These are phyloP conservation scores for Agaricus sinodeliciosus DNA, from an alignment of 768 basidiomycete species.

Conservation along the genomic window DNA sequence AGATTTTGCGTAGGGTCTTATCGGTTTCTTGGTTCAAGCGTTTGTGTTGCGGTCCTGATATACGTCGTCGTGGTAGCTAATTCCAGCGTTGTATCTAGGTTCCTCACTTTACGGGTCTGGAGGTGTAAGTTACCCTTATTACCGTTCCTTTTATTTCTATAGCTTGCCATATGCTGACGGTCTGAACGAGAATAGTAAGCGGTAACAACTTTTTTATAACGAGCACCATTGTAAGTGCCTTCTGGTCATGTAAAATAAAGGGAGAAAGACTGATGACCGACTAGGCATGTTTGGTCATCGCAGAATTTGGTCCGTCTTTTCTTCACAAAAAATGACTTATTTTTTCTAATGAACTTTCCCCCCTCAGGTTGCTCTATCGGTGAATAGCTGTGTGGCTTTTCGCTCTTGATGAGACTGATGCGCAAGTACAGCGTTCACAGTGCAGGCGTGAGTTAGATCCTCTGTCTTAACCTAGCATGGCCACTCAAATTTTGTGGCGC, in stretches of 20 bases:
- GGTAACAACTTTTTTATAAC: constrained; percentile 37
- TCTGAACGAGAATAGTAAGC: constrained; percentile 33
- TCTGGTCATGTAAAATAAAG: neutral
- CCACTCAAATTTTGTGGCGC: neutral
- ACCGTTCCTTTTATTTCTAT: neutral
- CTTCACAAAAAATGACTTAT: neutral
- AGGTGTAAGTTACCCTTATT: constrained; percentile 24
- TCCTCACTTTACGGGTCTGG: constrained; percentile 37
- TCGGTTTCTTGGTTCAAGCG: constrained; percentile 52
- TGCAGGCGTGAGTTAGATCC: constrained; percentile 32
- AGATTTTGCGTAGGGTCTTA: constrained; percentile 32
- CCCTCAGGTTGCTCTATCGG: constrained; percentile 33
- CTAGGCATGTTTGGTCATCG: constrained; percentile 37
- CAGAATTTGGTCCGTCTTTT: constrained; percentile 39
- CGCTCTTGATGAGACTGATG: constrained; percentile 2
- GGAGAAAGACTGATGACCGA: neutral
- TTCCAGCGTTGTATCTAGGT: constrained; percentile 19
- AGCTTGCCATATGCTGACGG: neutral
- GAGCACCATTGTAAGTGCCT: constrained; percentile 31
- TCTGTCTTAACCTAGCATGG: neutral
- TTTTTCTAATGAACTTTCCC: neutral
- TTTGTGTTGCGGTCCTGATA: constrained; percentile 14
- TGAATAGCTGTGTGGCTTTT: constrained; percentile 17
- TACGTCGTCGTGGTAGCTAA: constrained; percentile 1
- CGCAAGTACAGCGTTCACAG: constrained; percentile 34